A percentile compares a stretch with the other conserved stretches of the same genome.
These are phyloP conservation scores for Schwanniomyces vanrijiae DNA, from an alignment of 805 yeast species.

Conservation along the genomic window DNA sequence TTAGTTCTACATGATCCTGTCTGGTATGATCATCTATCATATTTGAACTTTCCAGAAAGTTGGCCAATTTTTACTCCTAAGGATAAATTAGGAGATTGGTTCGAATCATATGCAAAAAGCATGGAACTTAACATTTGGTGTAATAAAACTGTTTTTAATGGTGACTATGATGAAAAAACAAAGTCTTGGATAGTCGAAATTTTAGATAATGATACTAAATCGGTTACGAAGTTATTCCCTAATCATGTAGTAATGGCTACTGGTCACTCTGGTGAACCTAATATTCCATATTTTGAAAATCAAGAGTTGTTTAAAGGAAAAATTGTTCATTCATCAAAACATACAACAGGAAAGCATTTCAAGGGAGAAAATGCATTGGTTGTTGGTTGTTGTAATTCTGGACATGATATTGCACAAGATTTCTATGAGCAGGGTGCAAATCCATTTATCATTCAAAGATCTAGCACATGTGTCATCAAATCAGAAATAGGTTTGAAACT, in stretches of 20 bases:
- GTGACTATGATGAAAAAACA: conserved; percentile 24
- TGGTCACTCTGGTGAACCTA: conserved; percentile 48
- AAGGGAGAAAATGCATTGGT: conserved; percentile 44
- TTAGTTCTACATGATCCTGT: conserved; percentile 48
- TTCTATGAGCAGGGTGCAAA: conserved; percentile 44
- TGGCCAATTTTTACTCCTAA: conserved; percentile 46
- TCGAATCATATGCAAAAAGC: conserved; percentile 40
- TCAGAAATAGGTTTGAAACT: conserved; percentile 30
- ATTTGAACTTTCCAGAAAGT: conserved; percentile 38
- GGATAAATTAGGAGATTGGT: conserved; percentile 45
- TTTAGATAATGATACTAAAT: conserved; percentile 23
- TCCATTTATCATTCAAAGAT: conserved; percentile 46
- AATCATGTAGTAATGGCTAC: conserved; percentile 44
- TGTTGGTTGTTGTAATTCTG: conserved; percentile 47
- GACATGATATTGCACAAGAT: conserved; percentile 47
- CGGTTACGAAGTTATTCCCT: conserved; percentile 24
- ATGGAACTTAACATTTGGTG: conserved; percentile 38
- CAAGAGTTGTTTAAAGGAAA: conserved; percentile 37
- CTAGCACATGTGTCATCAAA: conserved; percentile 43
- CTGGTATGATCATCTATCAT: conserved; percentile 42
- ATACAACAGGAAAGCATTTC: conserved; percentile 40
- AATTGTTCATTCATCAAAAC: conserved; percentile 43
- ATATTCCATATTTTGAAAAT: conserved; percentile 39
- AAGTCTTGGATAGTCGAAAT: conserved; percentile 34
- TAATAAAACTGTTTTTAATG: conserved; percentile 24